These are phyloP conservation scores for Aspergillus sp. DNA, from an alignment of 2,329 filamentous ascomycete genomes.

Conservation along the genomic window DNA sequence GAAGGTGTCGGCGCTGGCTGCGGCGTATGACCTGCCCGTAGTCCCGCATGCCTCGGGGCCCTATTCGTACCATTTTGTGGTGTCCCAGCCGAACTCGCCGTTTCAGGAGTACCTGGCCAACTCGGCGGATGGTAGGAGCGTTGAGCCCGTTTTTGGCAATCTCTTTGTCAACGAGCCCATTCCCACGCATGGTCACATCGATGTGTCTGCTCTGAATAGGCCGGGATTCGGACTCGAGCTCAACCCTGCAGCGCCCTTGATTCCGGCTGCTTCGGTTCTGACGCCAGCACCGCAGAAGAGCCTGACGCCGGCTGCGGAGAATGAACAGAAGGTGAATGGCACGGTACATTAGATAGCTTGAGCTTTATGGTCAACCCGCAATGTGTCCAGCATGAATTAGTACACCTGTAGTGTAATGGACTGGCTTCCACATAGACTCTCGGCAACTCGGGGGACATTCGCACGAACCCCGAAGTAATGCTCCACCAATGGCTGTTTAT, in stretches of 20 bases:
- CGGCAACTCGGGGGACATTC: slow-evolving; percentile 22
- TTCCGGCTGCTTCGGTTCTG: slow-evolving; percentile 64
- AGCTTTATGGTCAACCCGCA: not conserved
- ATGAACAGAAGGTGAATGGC: slow-evolving; percentile 15
- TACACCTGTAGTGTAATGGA: not conserved
- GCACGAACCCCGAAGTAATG: slow-evolving; percentile 17
- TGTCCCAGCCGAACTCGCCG: slow-evolving; percentile 83
- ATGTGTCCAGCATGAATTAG: too few species aligned
- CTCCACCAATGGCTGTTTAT: slow-evolving; percentile 11
- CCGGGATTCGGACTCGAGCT: slow-evolving; percentile 84
- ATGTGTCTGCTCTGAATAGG: slow-evolving; percentile 70
- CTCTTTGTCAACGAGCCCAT: slow-evolving; percentile 87
- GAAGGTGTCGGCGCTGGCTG: slow-evolving; percentile 77
- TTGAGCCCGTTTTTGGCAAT: slow-evolving; percentile 84
- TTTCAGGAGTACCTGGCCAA: slow-evolving; percentile 97
- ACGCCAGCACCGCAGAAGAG: slow-evolving; percentile 51
- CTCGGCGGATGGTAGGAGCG: slow-evolving; percentile 80
- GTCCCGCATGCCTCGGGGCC: slow-evolving; percentile 91
- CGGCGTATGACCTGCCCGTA: slow-evolving; percentile 88
- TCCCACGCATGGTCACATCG: slow-evolving; percentile 70
- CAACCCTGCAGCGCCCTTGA: slow-evolving; percentile 70
- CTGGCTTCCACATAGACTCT: not conserved
- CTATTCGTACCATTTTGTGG: slow-evolving; percentile 93
- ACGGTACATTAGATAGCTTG: slow-evolving; percentile 5
- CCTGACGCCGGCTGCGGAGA: slow-evolving; percentile 28